A percentile compares a stretch with the other conserved stretches of the same genome.
Evolutionary conservation across 2,329 filamentous ascomycete species (phyloP).

Genomic region (Colletotrichum magnum): DNA sequence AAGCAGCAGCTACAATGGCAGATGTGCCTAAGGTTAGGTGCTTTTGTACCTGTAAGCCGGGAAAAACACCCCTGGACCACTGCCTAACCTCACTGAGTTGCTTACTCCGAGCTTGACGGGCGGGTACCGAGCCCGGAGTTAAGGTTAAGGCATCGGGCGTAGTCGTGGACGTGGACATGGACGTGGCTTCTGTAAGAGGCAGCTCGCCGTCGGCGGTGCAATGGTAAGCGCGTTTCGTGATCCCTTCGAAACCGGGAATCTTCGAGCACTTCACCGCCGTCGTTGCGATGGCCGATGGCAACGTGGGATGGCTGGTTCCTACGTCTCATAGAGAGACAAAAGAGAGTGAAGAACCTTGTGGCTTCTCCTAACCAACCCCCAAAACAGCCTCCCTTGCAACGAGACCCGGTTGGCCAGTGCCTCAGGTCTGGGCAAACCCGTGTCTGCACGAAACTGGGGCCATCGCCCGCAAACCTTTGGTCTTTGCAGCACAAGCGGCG

Average conservation of each 20-base stretch:
- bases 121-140: conserved; percentile 17
- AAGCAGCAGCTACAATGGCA: not conserved
- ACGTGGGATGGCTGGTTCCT: not conserved
- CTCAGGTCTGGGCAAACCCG: conserved; percentile 36
- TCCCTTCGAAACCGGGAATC: not conserved
- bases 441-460: conserved; percentile 40
- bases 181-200: not conserved
- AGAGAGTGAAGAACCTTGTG: too few species aligned
- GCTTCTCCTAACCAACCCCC: too few species aligned
- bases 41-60: conserved; percentile 6
- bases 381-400: conserved; percentile 15
- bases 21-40: not conserved
- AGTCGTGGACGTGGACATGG: too few species aligned
- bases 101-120: not conserved
- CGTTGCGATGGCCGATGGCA: conserved; percentile 5
- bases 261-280: not conserved
- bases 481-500: not conserved
- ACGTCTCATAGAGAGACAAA: too few species aligned
- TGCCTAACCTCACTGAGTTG: too few species aligned
- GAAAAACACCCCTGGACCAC: not conserved
- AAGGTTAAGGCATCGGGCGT: not conserved
- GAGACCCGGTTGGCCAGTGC: conserved; percentile 23
- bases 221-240: not conserved
- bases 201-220: not conserved
- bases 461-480: not conserved